Percentiles rank a stretch among this genome's conserved stretches.
These are phyloP conservation scores for Chytriomyces hyalinus DNA, from an alignment of 192 early-diverging fungal genomes.

Conservation along the genomic window DNA sequence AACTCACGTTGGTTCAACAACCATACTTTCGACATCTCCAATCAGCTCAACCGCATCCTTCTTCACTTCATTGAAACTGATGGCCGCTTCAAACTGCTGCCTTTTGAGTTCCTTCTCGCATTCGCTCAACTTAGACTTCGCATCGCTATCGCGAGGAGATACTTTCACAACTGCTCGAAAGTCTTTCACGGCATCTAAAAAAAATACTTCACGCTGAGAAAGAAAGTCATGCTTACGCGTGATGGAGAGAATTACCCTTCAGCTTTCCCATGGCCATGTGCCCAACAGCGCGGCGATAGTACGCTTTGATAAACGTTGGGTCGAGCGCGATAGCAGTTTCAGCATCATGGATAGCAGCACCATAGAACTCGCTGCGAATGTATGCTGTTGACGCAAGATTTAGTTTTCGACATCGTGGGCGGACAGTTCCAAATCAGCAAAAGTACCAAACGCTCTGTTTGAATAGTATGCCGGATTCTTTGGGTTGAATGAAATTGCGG, in stretches of 20 bases:
- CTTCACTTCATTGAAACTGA: conserved; percentile 66
- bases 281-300: conserved; percentile 91
- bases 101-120: conserved; percentile 90
- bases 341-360: conserved; percentile 72
- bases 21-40: conserved; percentile 68
- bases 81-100: conserved; percentile 92
- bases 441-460: conserved; percentile 83
- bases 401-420: background rate
- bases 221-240: too few species aligned
- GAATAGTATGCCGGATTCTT: conserved; percentile 85
- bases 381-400: conserved; percentile 57
- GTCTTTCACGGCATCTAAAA: conserved; percentile 59
- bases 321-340: conserved; percentile 83
- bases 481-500: conserved; percentile 57
- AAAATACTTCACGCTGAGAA: background rate
- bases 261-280: conserved; percentile 86
- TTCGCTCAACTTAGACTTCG: conserved; percentile 76
- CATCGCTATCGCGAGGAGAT: conserved; percentile 81
- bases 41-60: conserved; percentile 61
- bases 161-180: conserved; percentile 69
- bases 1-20: conserved; percentile 50
- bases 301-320: conserved; percentile 85
- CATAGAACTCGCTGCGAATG: conserved; percentile 85
- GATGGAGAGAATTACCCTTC: conserved; percentile 54
- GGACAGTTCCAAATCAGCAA: background rate